Evolutionary conservation across 306 rosid species (phyloP).

Genomic region (Vigna hirtella): DNA sequence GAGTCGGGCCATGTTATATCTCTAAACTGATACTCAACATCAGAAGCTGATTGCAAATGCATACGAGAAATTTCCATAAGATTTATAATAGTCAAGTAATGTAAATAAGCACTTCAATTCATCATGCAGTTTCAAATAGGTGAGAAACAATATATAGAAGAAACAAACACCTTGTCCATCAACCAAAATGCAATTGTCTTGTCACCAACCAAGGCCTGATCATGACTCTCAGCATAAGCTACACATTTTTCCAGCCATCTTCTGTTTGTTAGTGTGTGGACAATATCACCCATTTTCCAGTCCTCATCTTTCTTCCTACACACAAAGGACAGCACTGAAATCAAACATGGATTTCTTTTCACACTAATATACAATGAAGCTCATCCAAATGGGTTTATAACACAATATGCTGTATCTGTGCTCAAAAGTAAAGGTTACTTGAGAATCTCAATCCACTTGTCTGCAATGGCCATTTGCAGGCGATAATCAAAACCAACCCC

Average conservation of each 20-base stretch:
- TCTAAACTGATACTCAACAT: conserved; percentile 28
- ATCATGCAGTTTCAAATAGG: conserved; percentile 36
- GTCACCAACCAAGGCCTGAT: conserved; percentile 99
- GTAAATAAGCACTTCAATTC: conserved; percentile 28
- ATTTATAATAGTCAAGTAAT: conserved; percentile 33
- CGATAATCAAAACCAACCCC: conserved; percentile 97
- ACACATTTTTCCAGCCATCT: conserved; percentile 96
- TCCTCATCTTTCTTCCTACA: conserved; percentile 79
- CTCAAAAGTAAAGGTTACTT: conserved; percentile 58
- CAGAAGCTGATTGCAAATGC: conserved; percentile 41
- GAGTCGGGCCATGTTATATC: conserved; percentile 22
- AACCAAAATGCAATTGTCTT: conserved; percentile 99
- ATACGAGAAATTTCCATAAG: conserved; percentile 26
- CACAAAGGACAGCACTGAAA: conserved; percentile 16
- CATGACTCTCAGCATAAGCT: conserved; percentile 98
- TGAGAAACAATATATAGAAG: conserved; percentile 35
- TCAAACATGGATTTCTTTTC: conserved; percentile 21
- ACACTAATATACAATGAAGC: not conserved
- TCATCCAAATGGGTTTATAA: too few species aligned
- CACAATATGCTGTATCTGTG: conserved; percentile 20
- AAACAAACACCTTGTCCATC: conserved; percentile 90
- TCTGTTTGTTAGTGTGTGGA: conserved; percentile 86
- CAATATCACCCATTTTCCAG: conserved; percentile 86
- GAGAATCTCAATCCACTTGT: conserved; percentile 98
- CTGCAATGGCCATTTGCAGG: conserved; percentile 96